Percentiles rank a stretch among this genome's conserved stretches.
Evolutionary conservation across 108 stramenopile species (phyloP).

Genomic region (Bacterosira constricta): DNA sequence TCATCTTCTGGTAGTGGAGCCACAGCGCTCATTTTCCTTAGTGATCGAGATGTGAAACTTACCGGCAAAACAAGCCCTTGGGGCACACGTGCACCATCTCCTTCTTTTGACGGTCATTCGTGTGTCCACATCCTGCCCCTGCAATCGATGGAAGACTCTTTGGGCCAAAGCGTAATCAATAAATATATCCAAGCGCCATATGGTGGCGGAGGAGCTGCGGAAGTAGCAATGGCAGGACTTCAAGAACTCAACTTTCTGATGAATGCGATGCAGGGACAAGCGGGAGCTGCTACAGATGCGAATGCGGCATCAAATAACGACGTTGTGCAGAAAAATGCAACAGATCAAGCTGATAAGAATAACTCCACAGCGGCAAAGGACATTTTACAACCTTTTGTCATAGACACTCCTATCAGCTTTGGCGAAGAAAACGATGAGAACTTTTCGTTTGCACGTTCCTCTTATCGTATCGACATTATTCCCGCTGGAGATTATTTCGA

Average conservation of each 20-base stretch:
- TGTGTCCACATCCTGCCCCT: slow-evolving; percentile 61
- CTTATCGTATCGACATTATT: slow-evolving; percentile 62
- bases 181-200: slow-evolving; percentile 40
- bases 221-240: slow-evolving; percentile 47
- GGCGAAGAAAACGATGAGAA: slow-evolving; percentile 6
- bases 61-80: slow-evolving; percentile 63
- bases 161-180: slow-evolving; percentile 6
- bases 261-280: slow-evolving; percentile 6
- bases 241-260: slow-evolving; percentile 38
- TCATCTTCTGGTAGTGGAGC: slow-evolving; percentile 31
- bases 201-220: slow-evolving; percentile 66
- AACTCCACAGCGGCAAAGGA: neutral
- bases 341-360: neutral
- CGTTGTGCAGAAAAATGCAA: too few species aligned
- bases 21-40: slow-evolving; percentile 65
- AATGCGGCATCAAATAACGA: neutral
- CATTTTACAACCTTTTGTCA: slow-evolving; percentile 12
- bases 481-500: slow-evolving; percentile 49
- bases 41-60: slow-evolving; percentile 62
- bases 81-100: slow-evolving; percentile 68
- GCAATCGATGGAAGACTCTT: slow-evolving; percentile 8
- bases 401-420: slow-evolving; percentile 36
- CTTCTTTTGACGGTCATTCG: slow-evolving; percentile 47
- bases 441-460: slow-evolving; percentile 57
- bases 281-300: neutral